phyloP scores from a whole-genome alignment of 2,329 filamentous ascomycete species.

The Cladorrhinum sp. region DNA sequence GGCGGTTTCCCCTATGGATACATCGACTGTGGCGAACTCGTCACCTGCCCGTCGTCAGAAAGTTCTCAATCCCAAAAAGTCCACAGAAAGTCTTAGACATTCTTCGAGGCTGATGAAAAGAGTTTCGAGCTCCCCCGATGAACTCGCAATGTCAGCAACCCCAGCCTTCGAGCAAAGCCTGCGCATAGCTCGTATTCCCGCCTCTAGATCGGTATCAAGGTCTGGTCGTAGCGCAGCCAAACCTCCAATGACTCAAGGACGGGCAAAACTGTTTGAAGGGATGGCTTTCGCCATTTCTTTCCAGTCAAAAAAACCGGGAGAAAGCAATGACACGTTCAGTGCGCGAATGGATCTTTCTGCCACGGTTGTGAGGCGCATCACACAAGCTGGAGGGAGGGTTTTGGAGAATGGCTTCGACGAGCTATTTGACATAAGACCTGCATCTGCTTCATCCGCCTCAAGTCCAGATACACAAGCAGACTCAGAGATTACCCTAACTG shows the following conservation, averaged over 20 bases:
- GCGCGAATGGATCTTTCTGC: slow-evolving; percentile 39
- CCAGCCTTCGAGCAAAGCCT: slow-evolving; percentile 39
- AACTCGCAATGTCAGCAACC: slow-evolving; percentile 40
- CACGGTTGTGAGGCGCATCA: slow-evolving; percentile 60
- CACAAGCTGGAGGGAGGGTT: slow-evolving; percentile 68
- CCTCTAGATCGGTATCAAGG: slow-evolving; percentile 28
- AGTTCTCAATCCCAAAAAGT: slow-evolving; percentile 27
- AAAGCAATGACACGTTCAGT: slow-evolving; percentile 49
- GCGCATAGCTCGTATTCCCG: slow-evolving; percentile 26
- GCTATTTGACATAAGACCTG: slow-evolving; percentile 60
- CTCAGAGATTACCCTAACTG: slow-evolving; percentile 51
- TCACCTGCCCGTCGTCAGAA: slow-evolving; percentile 33
- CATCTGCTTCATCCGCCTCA: slow-evolving; percentile 29
- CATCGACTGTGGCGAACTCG: slow-evolving; percentile 24
- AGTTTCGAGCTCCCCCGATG: slow-evolving; percentile 44
- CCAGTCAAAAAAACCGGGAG: slow-evolving; percentile 47
- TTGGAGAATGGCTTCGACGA: slow-evolving; percentile 75
- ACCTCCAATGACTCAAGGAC: slow-evolving; percentile 14
- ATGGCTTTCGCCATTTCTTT: slow-evolving; percentile 91
- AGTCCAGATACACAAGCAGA: slow-evolving; percentile 23
- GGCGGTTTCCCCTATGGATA: slow-evolving; percentile 17
- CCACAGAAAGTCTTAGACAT: slow-evolving; percentile 29
- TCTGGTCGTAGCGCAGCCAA: slow-evolving; percentile 21
- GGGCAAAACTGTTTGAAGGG: slow-evolving; percentile 58
- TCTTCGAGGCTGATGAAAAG: slow-evolving; percentile 28